Evolutionary conservation across 495 filamentous ascomycete species (phyloP).

Genomic region (Entonaema liquescens): DNA sequence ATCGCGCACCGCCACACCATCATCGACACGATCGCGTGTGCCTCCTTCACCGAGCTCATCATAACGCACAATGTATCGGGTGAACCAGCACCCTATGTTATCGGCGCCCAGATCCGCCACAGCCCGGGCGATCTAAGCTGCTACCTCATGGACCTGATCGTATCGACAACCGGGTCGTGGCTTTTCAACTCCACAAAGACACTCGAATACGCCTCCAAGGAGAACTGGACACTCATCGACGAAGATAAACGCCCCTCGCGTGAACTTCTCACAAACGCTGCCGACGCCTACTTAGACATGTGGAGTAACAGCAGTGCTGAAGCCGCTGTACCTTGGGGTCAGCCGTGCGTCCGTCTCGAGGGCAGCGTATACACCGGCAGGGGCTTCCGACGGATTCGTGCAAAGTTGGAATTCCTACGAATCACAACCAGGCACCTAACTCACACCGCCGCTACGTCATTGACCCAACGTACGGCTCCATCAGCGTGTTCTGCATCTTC

Average conservation of each 20-base stretch:
- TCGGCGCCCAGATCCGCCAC: constrained; percentile 55
- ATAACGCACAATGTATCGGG: constrained; percentile 39
- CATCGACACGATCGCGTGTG: constrained; percentile 44
- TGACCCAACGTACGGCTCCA: constrained; percentile 48
- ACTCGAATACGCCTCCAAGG: constrained; percentile 46
- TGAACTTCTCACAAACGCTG: constrained; percentile 46
- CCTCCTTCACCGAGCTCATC: constrained; percentile 53
- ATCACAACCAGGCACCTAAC: constrained; percentile 52
- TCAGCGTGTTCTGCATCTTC: constrained; percentile 53
- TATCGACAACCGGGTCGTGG: constrained; percentile 52
- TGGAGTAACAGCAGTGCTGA: constrained; percentile 49
- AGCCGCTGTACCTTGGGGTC: constrained; percentile 52
- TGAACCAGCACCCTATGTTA: constrained; percentile 49
- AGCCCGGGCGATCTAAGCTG: constrained; percentile 37
- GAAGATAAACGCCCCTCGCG: constrained; percentile 43
- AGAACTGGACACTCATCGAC: constrained; percentile 51
- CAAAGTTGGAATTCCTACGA: constrained; percentile 51
- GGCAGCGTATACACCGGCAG: constrained; percentile 52
- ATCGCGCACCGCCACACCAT: constrained; percentile 34
- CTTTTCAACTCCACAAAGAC: constrained; percentile 54
- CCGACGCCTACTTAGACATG: constrained; percentile 55
- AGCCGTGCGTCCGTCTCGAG: constrained; percentile 51
- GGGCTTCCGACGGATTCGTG: constrained; percentile 48
- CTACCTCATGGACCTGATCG: constrained; percentile 51
- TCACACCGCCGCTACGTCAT: constrained; percentile 52